phyloP scores from a whole-genome alignment of 2,329 filamentous ascomycete genomes.

The Nigrograna mackinnonii region DNA sequence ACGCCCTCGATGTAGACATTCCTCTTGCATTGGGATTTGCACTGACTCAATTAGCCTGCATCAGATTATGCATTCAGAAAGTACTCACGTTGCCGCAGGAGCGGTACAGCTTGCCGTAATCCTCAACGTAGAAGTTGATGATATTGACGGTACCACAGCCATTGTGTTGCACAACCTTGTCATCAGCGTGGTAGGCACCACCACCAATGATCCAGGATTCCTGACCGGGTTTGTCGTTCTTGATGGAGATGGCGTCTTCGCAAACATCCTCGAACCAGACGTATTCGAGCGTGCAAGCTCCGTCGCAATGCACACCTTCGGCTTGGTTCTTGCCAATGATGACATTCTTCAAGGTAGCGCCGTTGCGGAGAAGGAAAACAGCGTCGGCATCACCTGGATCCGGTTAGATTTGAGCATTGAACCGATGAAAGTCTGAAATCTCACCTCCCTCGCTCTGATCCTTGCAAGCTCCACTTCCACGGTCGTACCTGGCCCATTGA shows the following conservation, averaged over 20 bases:
- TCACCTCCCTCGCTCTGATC: slow-evolving; percentile 22
- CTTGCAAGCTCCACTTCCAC: slow-evolving; percentile 26
- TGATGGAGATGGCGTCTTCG: slow-evolving; percentile 40
- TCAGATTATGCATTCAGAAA: not conserved
- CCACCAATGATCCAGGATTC: slow-evolving; percentile 44
- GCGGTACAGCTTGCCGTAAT: slow-evolving; percentile 47
- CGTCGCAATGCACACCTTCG: slow-evolving; percentile 2
- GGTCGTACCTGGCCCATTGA: slow-evolving; percentile 27
- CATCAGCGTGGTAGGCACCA: slow-evolving; percentile 39
- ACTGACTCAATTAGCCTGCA: slow-evolving; percentile 10
- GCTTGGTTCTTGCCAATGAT: slow-evolving; percentile 3
- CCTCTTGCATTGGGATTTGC: slow-evolving; percentile 48
- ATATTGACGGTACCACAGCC: slow-evolving; percentile 43
- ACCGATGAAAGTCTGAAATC: not conserved
- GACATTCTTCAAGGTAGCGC: slow-evolving; percentile 1
- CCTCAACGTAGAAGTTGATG: slow-evolving; percentile 34
- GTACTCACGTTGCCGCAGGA: slow-evolving; percentile 44
- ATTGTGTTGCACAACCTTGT: slow-evolving; percentile 47
- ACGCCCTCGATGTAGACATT: slow-evolving; percentile 49
- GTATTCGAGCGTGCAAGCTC: not conserved
- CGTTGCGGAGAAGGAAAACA: slow-evolving; percentile 26
- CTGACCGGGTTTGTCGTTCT: slow-evolving; percentile 30
- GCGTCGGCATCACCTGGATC: slow-evolving; percentile 41
- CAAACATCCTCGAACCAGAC: slow-evolving; percentile 48
- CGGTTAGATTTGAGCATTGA: not conserved